Evolutionary conservation across 2,329 filamentous ascomycete genomes (phyloP), one percentile per base, ranked within the genome.

Genomic region (Aspergillus clavatus): DNA sequence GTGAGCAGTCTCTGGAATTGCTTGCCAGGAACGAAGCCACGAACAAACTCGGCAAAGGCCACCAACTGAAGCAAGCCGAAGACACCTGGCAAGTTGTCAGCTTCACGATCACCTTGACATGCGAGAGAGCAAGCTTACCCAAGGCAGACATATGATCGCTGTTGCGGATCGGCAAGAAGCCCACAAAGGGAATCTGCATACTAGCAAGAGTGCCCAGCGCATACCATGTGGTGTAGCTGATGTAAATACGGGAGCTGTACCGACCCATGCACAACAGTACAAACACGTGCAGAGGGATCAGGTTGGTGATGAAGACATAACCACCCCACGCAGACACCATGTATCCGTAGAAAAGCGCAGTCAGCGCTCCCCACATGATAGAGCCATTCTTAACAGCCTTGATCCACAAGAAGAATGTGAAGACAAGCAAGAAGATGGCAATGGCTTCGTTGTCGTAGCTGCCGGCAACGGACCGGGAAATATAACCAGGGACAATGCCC

Each of bases 241-340:
- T 89, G 61, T 98, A 98, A 16, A 98, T 76, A 48, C 93, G 83
- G 47, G 87, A 85, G 76, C 90, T 97, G 72, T 94, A 98, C 48
- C 93, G 79, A 41, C 94, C 94, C 91, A 98, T 98, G 72, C 86
- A 88, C 62, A 98, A 85, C 56, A 98, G 78, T 38, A 95, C 89
- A 59, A 98, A 90, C 6, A 88, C 84, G 70, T 98, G 93, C 56
- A 98, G 81, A 28, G 93, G 93, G 48, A 98, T 83, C 71, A 98
- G 75, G 68, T 95, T 96, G 50, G 94, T 98, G 65, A 98, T 98
- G 80, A 98, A 98, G 62, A 95, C 93, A 70, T 98, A 98, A 65
- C 93, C 93, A 78, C 93, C 93, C 93, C 93, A 98, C 14, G 94
- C 95, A 39, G 91, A 93, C 54, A 98, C 93, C 93, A 98, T 98